Conservation (phyloP, 2,329 filamentous ascomycete genomes). For the Harringtonia aguacate region DNA sequence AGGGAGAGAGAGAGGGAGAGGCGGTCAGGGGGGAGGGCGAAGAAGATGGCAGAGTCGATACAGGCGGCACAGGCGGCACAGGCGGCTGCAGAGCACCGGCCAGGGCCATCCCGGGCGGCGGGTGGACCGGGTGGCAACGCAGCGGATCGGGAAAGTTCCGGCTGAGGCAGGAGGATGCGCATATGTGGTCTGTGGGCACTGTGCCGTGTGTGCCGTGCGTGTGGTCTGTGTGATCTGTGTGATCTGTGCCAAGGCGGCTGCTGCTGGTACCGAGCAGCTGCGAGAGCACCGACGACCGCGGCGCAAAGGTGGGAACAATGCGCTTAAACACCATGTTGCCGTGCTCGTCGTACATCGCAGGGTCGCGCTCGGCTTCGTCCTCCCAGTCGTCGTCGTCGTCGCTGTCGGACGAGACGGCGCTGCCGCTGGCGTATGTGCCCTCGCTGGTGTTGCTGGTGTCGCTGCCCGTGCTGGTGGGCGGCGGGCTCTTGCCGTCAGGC, state of each 20-base stretch:
- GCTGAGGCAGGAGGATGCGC: not conserved
- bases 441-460: not conserved
- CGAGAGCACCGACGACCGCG: not conserved
- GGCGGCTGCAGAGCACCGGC: not conserved
- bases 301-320: not conserved
- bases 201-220: too few relatives aligned
- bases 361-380: not conserved
- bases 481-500: too few relatives aligned
- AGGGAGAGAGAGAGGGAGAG: too few relatives aligned
- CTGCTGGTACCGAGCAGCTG: not conserved
- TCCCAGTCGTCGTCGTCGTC: not conserved
- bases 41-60: not conserved
- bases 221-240: too few relatives aligned
- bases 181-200: too few relatives aligned
- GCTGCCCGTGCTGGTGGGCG: not conserved
- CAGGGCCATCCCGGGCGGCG: too few relatives aligned
- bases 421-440: not conserved
- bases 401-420: constrained; percentile 3
- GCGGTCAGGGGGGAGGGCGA: not conserved
- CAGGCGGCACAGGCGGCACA: not conserved
- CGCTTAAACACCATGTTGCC: not conserved
- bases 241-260: too few relatives aligned
- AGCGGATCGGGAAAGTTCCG: constrained; percentile 4
- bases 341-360: not conserved
- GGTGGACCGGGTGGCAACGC: constrained; percentile 1